Evolutionary conservation across 495 filamentous ascomycete genomes (phyloP), one percentile per base, ranked within the genome.

Genomic region (Apiosordaria backusii): DNA sequence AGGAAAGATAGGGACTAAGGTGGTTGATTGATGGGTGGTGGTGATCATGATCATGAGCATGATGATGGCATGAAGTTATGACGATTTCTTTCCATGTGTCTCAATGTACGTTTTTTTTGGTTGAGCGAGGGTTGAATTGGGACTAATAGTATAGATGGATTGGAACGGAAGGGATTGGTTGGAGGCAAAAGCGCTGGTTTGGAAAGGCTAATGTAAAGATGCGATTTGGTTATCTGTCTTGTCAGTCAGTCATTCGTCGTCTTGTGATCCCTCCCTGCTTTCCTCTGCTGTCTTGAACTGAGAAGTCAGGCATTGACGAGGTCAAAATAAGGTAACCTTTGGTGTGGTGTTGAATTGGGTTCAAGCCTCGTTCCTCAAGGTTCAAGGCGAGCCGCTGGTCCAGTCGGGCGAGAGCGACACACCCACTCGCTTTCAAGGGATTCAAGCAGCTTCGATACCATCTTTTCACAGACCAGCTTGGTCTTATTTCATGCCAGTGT

Each of bases 1-100:
- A 40, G 65, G 15, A 60, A 54, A 2, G 68, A 70, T 50, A 29
- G 26, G 25, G 59, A 61, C 59, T 61, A 45, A 27, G 15, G 7
- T 21, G 2, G 24, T 52, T 45, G n/a, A 61, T n/a, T 22, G 25
- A 61, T 21, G 55, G 27, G 45, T n/a, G 22, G 5, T 55, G 61
- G 27, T 40, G 27, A 55, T n/a, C 24, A 66, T 55, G 35, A 13
- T 62, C 59, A 66, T 63, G 61, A 53, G 45, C 15, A 22, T 54
- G 61, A 63, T 26, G 61, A 54, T 21, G 61, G 22, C 22, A 54
- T 26, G 50, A 53, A 23, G 40, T 27, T 50, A 21, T 55, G 52
- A 55, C n/a, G n/a, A 55, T 55, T 55, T 55, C 52, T 22, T 23
- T 45, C 35, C 35, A 45, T 45, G 35, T 45, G 9, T 45, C 3